Percentiles rank a stretch among this genome's conserved stretches.
Evolutionary conservation across 2,329 filamentous ascomycete species (phyloP).

Genomic region (Aspergillus sp.): DNA sequence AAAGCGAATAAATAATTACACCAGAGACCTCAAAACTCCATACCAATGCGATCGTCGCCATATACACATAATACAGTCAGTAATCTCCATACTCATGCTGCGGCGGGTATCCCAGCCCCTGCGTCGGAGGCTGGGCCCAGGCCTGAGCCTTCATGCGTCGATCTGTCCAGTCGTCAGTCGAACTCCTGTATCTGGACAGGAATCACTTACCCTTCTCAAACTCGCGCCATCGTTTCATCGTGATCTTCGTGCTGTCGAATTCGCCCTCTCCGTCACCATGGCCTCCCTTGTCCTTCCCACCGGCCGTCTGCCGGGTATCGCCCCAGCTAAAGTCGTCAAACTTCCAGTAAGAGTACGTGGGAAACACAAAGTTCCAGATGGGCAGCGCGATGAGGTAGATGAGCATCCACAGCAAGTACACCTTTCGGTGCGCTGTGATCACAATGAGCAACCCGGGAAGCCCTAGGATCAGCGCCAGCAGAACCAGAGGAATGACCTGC

Average conservation of each 20-base stretch:
- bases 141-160: conserved; percentile 23
- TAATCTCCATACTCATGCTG: conserved; percentile 33
- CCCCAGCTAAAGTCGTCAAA: conserved; percentile 99
- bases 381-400: conserved; percentile 91
- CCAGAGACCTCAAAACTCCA: neutral
- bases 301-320: conserved; percentile 89
- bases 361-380: conserved; percentile 95
- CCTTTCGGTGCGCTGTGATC: conserved; percentile 82
- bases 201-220: conserved; percentile 63
- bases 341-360: conserved; percentile 95
- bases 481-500: conserved; percentile 81
- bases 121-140: conserved; percentile 17
- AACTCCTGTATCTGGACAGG: neutral
- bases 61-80: conserved; percentile 9
- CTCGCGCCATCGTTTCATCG: conserved; percentile 97
- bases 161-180: conserved; percentile 19
- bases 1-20: neutral
- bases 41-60: neutral
- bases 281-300: conserved; percentile 81
- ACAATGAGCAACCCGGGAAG: conserved; percentile 86
- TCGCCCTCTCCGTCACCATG: conserved; percentile 80
- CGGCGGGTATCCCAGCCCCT: conserved; percentile 17
- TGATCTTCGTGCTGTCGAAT: conserved; percentile 97
- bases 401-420: conserved; percentile 92
- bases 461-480: conserved; percentile 84